Base-by-base conservation (phyloP, 2,329 filamentous ascomycete species). In the Calonectria pauciramosa region DNA sequence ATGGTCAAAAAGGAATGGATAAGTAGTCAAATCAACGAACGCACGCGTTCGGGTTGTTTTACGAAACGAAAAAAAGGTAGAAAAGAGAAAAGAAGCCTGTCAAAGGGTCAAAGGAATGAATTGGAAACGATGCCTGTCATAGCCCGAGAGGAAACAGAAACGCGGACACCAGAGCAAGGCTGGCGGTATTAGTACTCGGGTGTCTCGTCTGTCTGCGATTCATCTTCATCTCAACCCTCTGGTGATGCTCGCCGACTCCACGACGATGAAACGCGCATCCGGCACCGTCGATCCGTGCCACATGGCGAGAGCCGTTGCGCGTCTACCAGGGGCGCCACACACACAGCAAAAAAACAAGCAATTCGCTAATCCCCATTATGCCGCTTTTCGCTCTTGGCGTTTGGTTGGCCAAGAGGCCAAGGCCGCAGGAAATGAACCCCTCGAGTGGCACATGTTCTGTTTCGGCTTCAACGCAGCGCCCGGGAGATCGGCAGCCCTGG, bases 401-500 rank as follows among this genome's bases (percentile, higher is more conserved):
- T 49, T 65, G 68, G 49, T 71, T 71, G 68, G 68, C 68, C 56
- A 34, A 23, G 30, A 26, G 16, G 56, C 18, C 44, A 32, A 44
- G 67, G 16, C n/a, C 3, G 51, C 52, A 60, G 30, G 47, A 66
- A 34, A 36, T 51, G 36, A 49, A 44, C 34, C 38, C 60, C 26
- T 56, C 47, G 59, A 47, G 23, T 56, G 60, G 68, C 41, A 41
- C 68, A 51, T 51, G 36, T 63, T 41, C 47, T 18, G 68, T 65
- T 71, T 56, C 60, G 59, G 20, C 49, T 47, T 47, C 59, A 28
- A 28, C 41, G 44, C 59, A 23, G 14, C 30, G 8, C 16, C 16
- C 68, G 68, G 68, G 47, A 71, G 52, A 56, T 26, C 68, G 68
- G 59, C 68, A 65, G 59, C 52, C 60, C 26, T 65, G 38, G 26